phyloP scores from a whole-genome alignment of 176 grass and related monocot species.

The Zizania latifolia region DNA sequence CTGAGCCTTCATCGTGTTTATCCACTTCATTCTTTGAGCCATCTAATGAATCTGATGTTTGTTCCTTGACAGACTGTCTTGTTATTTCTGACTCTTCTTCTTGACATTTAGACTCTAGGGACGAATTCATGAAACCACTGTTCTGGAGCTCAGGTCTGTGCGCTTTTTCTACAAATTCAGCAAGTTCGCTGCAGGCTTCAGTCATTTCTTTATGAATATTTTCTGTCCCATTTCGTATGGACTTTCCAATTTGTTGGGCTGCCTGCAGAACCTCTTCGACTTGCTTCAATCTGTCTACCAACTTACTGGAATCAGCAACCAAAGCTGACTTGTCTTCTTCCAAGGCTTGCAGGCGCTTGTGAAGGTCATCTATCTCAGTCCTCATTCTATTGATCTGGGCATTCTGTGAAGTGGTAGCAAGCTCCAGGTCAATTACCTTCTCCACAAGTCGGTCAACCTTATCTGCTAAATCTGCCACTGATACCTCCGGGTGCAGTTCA shows the following conservation, averaged over 20 bases:
- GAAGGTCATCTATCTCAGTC: constrained; percentile 50
- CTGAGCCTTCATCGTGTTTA: constrained; percentile 21
- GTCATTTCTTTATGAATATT: constrained; percentile 40
- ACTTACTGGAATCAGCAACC: constrained; percentile 36
- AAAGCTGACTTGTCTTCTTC: constrained; percentile 39
- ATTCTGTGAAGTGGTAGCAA: constrained; percentile 46
- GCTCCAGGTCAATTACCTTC: constrained; percentile 58
- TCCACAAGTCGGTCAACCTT: constrained; percentile 59
- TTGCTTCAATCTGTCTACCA: constrained; percentile 47
- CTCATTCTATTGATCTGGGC: constrained; percentile 61
- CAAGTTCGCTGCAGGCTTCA: constrained; percentile 36
- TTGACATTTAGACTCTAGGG: not conserved
- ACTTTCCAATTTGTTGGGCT: constrained; percentile 34
- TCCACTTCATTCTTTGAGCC: not conserved
- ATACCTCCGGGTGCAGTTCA: constrained; percentile 34
- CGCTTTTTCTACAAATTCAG: constrained; percentile 38
- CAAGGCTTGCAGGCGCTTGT: constrained; percentile 36
- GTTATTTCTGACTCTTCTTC: not conserved
- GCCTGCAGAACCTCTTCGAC: constrained; percentile 42
- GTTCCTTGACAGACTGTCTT: constrained; percentile 16
- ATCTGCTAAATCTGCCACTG: constrained; percentile 51
- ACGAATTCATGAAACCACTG: constrained; percentile 14
- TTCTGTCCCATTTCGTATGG: constrained; percentile 23
- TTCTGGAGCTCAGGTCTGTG: constrained; percentile 21
- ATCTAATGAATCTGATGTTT: not conserved